phyloP scores from a whole-genome alignment of 2,329 filamentous ascomycete species.

The Fusarium concolor region DNA sequence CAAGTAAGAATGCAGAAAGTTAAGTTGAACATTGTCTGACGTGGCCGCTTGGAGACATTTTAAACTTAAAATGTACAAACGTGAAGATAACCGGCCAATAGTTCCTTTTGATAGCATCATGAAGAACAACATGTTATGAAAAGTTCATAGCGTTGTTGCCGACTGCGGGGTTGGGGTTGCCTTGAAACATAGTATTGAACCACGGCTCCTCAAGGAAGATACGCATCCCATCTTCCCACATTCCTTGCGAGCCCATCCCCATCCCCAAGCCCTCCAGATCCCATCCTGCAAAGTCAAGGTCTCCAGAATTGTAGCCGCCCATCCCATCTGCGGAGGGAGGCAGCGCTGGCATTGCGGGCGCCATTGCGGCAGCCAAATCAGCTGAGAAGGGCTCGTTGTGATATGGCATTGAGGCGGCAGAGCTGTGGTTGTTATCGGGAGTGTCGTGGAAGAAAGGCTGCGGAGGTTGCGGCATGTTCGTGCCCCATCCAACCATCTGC shows the following conservation, averaged over 20 bases:
- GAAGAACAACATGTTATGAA: slow-evolving; percentile 20
- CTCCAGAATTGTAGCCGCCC: slow-evolving; percentile 24
- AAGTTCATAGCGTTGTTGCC: slow-evolving; percentile 52
- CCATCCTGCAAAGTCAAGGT: slow-evolving; percentile 42
- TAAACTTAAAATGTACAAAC: neutral
- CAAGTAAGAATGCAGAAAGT: neutral
- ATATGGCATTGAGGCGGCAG: slow-evolving; percentile 21
- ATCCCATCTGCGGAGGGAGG: slow-evolving; percentile 22
- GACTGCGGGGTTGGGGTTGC: slow-evolving; percentile 50
- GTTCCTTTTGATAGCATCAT: neutral
- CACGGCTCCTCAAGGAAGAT: slow-evolving; percentile 56
- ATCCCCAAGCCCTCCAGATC: slow-evolving; percentile 49
- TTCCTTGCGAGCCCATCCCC: slow-evolving; percentile 42
- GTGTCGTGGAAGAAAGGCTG: slow-evolving; percentile 55
- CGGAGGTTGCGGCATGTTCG: slow-evolving; percentile 41
- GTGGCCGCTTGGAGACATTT: slow-evolving; percentile 1
- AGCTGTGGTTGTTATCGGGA: slow-evolving; percentile 22
- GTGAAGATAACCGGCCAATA: neutral
- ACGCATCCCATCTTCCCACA: slow-evolving; percentile 51
- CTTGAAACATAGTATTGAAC: slow-evolving; percentile 54
- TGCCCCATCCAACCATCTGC: slow-evolving; percentile 37
- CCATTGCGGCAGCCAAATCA: slow-evolving; percentile 45
- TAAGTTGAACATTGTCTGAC: neutral
- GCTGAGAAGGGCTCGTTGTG: slow-evolving; percentile 29
- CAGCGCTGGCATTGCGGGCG: slow-evolving; percentile 39